These are phyloP conservation scores for Adansonia digitata DNA, from an alignment of 345 rosid species.

Conservation along the genomic window DNA sequence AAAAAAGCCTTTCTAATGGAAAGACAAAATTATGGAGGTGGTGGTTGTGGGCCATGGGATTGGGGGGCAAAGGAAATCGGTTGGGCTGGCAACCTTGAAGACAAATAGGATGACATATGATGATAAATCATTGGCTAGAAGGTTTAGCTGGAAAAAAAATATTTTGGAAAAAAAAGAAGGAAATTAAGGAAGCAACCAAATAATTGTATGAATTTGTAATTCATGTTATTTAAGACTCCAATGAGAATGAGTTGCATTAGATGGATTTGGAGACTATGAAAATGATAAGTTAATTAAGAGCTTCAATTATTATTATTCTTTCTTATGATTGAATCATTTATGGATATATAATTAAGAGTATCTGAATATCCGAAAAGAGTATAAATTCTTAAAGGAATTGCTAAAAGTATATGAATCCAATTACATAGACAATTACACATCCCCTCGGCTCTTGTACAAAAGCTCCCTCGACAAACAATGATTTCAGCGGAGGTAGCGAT, in stretches of 20 bases:
- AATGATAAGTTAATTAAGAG: background rate
- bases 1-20: background rate
- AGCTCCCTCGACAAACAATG: conserved; percentile 22
- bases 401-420: too few relatives aligned
- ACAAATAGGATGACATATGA: background rate
- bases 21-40: background rate
- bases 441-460: too few relatives aligned
- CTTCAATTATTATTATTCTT: background rate
- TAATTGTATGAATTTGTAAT: background rate
- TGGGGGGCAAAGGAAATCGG: background rate
- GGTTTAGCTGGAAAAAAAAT: background rate
- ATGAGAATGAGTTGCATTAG: too few relatives aligned
- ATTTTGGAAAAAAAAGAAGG: too few relatives aligned
- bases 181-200: background rate
- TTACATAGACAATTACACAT: too few relatives aligned
- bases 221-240: background rate
- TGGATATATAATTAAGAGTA: too few relatives aligned
- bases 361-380: too few relatives aligned
- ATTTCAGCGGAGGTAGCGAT: too few relatives aligned
- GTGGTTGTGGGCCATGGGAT: background rate
- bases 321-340: too few relatives aligned
- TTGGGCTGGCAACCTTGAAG: background rate
- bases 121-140: background rate
- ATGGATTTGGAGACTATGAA: background rate
- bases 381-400: too few relatives aligned